Evolutionary conservation across 345 rosid genomes (phyloP), one percentile per base, ranked within the genome.

Genomic region (Boechera stricta): DNA sequence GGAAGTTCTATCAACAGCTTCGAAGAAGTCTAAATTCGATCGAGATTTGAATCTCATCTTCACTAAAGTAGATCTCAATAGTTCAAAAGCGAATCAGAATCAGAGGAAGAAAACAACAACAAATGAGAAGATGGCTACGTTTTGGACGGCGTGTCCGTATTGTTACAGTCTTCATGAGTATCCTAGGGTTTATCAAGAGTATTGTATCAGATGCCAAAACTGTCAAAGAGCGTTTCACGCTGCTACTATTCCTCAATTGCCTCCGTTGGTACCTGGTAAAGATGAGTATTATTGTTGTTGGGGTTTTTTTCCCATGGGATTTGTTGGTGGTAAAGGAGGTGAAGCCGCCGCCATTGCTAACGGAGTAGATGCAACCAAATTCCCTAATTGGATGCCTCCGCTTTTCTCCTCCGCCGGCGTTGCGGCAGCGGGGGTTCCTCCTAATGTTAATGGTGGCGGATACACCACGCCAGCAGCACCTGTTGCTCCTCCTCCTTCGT

Each of bases 81-180:
- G 57, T 10, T 28, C n/a, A 2, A 81, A 68, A 15, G 2, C 18
- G 4, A 33, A 5, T 33, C 35, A 32, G 35, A 32, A 5, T 31
- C 33, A 31, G 41, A 38, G 2, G 12, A 54, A 59, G 21, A 67
- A 63, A 61, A 77, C 86, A 75, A 74, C 68, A 70, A 44, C 70
- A 4, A 77, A 45, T 32, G 72, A 79, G 57, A 85, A 78, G 61
- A 53, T 83, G 67, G 42, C 83, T 2, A 88, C 90, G 58, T 95
- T 95, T 83, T 95, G 97, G 99, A 92, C 98, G 18, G 86, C 90
- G 3, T 95, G 99, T 38, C 99, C 97, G 0, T 92, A 91, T 76
- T 95, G 99, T 72, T 92, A 87, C 55, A 64, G 85, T 42, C 72
- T 92, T 57, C 91, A 81, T 36, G 99, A 95, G 88, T 92, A 91